A percentile compares a stretch with the other conserved stretches of the same genome.
phyloP scores from a whole-genome alignment of 139 green algal genomes.

The Micractinium sp. region DNA sequence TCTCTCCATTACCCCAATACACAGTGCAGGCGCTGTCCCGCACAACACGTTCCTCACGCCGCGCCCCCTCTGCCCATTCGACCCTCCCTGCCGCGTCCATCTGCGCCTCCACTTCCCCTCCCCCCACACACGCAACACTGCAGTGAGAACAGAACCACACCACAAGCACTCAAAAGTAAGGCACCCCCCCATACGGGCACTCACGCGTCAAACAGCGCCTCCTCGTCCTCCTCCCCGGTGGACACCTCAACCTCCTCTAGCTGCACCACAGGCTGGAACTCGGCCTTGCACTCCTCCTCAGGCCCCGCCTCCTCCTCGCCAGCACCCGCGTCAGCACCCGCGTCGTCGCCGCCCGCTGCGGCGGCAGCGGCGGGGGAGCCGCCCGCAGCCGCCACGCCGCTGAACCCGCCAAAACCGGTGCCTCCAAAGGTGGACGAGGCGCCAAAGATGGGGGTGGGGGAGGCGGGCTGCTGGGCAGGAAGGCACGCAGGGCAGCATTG shows the following conservation, averaged over 20 bases:
- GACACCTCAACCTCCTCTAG: conserved; percentile 93
- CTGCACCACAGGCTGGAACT: conserved; percentile 96
- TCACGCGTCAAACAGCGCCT: conserved; percentile 87
- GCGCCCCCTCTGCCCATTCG: too few species aligned
- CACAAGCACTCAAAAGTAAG: too few species aligned
- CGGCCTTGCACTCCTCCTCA: conserved; percentile 92
- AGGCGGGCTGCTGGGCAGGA: conserved; percentile 18
- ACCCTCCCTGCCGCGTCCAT: too few species aligned
- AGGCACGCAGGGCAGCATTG: background rate
- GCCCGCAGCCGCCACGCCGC: conserved; percentile 46
- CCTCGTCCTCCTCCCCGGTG: conserved; percentile 96
- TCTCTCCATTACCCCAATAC: too few species aligned
- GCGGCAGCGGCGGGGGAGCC: conserved; percentile 41
- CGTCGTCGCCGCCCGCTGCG: conserved; percentile 63
- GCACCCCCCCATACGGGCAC: conserved; percentile 16
- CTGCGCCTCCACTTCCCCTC: too few species aligned
- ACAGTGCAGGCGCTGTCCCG: too few species aligned
- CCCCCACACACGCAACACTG: too few species aligned
- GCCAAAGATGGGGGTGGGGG: conserved; percentile 70
- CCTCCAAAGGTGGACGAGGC: conserved; percentile 67
- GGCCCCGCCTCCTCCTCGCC: conserved; percentile 47
- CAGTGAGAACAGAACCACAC: too few species aligned
- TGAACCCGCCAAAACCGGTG: conserved; percentile 79
- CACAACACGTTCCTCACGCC: too few species aligned
- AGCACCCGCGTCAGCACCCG: conserved; percentile 55